Percentiles rank a stretch among this genome's conserved stretches.
phyloP scores from a whole-genome alignment of 2,329 filamentous ascomycete species.

The Hansfordia pulvinata region DNA sequence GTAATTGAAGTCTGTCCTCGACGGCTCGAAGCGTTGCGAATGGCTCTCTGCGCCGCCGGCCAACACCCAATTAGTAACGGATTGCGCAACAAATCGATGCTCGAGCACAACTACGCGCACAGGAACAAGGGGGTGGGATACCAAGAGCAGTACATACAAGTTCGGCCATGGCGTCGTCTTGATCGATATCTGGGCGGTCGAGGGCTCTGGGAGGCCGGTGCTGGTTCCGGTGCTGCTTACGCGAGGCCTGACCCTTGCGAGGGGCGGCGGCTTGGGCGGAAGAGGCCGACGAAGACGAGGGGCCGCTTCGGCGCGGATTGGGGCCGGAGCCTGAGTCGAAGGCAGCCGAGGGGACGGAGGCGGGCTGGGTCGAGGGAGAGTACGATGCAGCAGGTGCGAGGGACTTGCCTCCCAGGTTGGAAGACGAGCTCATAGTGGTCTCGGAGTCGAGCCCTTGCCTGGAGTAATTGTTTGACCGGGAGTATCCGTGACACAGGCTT shows the following conservation, averaged over 20 bases:
- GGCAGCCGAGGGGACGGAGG: conserved; percentile 25
- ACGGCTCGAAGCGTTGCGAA: conserved; percentile 48
- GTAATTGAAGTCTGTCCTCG: conserved; percentile 96
- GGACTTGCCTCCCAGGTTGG: conserved; percentile 34
- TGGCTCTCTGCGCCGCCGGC: conserved; percentile 28
- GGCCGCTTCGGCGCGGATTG: conserved; percentile 26
- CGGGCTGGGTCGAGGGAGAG: conserved; percentile 23
- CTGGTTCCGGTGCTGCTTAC: conserved; percentile 75
- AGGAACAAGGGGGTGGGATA: no score
- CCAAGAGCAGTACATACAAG: conserved; percentile 34
- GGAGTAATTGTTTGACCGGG: no score
- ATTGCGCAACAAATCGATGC: no score
- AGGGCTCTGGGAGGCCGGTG: conserved; percentile 45
- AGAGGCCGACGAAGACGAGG: conserved; percentile 18
- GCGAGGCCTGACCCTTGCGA: conserved; percentile 62
- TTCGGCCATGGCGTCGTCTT: conserved; percentile 84
- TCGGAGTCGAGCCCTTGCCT: background rate
- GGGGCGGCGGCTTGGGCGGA: conserved; percentile 38
- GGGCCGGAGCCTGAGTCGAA: conserved; percentile 34
- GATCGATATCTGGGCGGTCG: conserved; percentile 41
- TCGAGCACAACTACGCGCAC: no score
- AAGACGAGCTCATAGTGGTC: conserved; percentile 19
- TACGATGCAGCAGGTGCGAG: conserved; percentile 29
- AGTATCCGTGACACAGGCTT: no score
- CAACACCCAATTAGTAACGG: no score